phyloP scores from a whole-genome alignment of 2,329 filamentous ascomycete genomes.

The Acephala macrosclerotiorum region DNA sequence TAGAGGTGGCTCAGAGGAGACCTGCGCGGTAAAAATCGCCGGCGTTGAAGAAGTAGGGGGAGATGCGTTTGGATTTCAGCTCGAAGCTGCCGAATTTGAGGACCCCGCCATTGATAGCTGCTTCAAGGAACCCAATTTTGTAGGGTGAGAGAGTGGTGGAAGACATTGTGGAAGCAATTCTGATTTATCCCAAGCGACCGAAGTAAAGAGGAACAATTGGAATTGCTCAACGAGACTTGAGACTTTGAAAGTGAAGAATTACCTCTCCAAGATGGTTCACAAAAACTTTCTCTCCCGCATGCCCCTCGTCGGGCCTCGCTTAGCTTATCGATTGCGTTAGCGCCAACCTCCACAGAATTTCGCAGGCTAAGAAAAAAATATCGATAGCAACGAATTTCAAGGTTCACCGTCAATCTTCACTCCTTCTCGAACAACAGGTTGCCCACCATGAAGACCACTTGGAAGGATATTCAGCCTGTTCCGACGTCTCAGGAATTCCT shows the following conservation, averaged over 20 bases:
- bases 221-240: background rate
- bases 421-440: slow-evolving; percentile 20
- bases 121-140: slow-evolving; percentile 76
- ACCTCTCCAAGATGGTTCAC: background rate
- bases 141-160: slow-evolving; percentile 59
- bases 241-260: too few relatives aligned
- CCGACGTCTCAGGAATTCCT: slow-evolving; percentile 95
- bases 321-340: slow-evolving; percentile 30
- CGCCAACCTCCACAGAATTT: slow-evolving; percentile 16
- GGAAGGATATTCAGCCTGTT: slow-evolving; percentile 84
- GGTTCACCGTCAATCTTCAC: background rate
- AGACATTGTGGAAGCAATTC: slow-evolving; percentile 26
- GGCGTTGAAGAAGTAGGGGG: slow-evolving; percentile 98
- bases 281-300: background rate
- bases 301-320: slow-evolving; percentile 21
- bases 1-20: slow-evolving; percentile 78
- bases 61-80: slow-evolving; percentile 89
- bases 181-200: background rate
- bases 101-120: slow-evolving; percentile 72
- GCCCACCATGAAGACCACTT: slow-evolving; percentile 66
- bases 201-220: background rate
- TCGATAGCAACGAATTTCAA: background rate
- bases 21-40: slow-evolving; percentile 86
- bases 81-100: slow-evolving; percentile 85
- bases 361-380: slow-evolving; percentile 12